These are phyloP conservation scores for Acanthamoeba healyi DNA, from an alignment of 208 protist species.

Conservation along the genomic window DNA sequence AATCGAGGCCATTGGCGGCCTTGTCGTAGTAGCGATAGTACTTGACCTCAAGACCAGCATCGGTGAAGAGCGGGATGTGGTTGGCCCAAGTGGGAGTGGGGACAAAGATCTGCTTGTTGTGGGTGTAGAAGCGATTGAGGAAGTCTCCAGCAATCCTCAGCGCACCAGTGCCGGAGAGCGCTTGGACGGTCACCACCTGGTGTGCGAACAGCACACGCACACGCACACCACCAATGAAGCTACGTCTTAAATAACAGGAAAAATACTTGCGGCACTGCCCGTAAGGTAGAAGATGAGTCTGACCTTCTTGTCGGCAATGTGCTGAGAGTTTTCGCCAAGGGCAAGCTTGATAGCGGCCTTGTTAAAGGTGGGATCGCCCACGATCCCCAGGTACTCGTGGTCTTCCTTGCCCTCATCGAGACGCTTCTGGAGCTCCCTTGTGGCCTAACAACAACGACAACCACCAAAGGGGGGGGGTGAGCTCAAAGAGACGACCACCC, in stretches of 20 bases:
- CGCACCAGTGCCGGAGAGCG: conserved; percentile 94
- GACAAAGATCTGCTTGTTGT: conserved; percentile 86
- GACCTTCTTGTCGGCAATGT: conserved; percentile 67
- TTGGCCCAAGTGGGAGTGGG: conserved; percentile 90
- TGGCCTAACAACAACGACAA: not conserved
- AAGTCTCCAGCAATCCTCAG: conserved; percentile 91
- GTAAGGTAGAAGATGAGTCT: not conserved
- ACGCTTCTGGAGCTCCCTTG: conserved; percentile 2
- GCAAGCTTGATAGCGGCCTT: conserved; percentile 91
- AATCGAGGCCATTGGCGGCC: conserved; percentile 84
- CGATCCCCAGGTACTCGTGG: conserved; percentile 98
- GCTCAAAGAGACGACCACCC: no score
- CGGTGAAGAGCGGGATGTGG: conserved; percentile 71
- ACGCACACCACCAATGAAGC: not conserved
- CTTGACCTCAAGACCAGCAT: conserved; percentile 66
- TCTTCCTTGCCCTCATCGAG: conserved; percentile 85
- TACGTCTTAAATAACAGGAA: no score
- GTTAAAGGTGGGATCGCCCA: conserved; percentile 93
- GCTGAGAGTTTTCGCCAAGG: conserved; percentile 91
- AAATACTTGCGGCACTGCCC: not conserved
- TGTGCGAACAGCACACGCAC: no score
- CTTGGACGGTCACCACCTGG: conserved; percentile 88
- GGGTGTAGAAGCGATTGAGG: conserved; percentile 81
- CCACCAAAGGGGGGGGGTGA: not conserved
- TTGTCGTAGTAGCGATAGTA: conserved; percentile 88